A percentile compares a stretch with the other conserved stretches of the same genome.
phyloP scores from a whole-genome alignment of 495 filamentous ascomycete genomes.

The Trichocladium uniseriatum region DNA sequence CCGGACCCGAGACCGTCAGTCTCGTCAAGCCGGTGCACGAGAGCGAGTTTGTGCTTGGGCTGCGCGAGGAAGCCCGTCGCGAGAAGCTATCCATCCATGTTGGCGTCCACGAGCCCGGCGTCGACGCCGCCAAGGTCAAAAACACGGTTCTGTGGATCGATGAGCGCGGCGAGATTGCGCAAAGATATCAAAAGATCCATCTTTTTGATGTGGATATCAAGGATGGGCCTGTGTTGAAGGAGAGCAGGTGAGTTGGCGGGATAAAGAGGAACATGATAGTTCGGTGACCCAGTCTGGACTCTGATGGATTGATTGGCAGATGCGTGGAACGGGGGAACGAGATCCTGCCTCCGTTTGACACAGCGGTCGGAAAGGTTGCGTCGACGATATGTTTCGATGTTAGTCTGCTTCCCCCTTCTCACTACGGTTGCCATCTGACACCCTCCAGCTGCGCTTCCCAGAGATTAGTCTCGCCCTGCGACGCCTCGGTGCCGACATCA shows the following conservation, averaged over 20 bases:
- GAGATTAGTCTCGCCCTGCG: constrained; percentile 59
- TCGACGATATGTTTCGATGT: constrained; percentile 85
- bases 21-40: constrained; percentile 48
- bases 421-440: background rate
- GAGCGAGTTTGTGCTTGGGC: constrained; percentile 59
- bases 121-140: constrained; percentile 26
- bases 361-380: constrained; percentile 63
- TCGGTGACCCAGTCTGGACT: no score
- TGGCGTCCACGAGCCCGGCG: constrained; percentile 55
- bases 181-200: constrained; percentile 49
- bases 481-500: constrained; percentile 49
- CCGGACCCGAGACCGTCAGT: constrained; percentile 53
- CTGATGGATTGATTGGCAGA: constrained; percentile 3
- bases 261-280: no score
- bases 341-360: constrained; percentile 56
- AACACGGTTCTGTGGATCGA: constrained; percentile 43
- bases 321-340: constrained; percentile 23
- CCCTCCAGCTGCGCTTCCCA: constrained; percentile 54
- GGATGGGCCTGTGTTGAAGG: constrained; percentile 21
- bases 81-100: constrained; percentile 67
- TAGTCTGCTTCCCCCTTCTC: background rate
- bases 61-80: constrained; percentile 54
- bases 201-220: constrained; percentile 37
- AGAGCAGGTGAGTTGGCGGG: constrained; percentile 23
- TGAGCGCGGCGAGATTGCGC: constrained; percentile 28